Base-by-base conservation (phyloP, 2,329 filamentous ascomycete genomes). In the Lasiodiplodia theobromae region DNA sequence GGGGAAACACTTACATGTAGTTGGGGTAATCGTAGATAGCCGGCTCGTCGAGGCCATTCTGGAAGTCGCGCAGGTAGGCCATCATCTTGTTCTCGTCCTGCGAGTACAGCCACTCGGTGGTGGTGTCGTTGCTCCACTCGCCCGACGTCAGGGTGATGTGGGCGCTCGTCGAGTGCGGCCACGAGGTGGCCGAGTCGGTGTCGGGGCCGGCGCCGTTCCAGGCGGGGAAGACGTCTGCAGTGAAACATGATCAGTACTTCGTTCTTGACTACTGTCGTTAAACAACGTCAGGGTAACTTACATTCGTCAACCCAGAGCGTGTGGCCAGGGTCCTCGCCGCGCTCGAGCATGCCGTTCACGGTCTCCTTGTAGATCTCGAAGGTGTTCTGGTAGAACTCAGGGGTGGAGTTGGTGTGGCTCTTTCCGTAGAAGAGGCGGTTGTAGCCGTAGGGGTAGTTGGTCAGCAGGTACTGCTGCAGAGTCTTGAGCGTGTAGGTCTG, bases 401-500 rank as follows among this genome's bases (percentile, higher is more conserved):
- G 21, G 23, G 64, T 67, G 10, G 64, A 67, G 64, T 58, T 57
- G 18, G 64, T 67, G 64, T 67, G 64, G 38, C 64, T 67, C 64
- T 67, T 67, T 37, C 64, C 64, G 40, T 67, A 67, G 21, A 67
- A 67, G 25, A 67, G 25, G 16, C 64, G 64, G 52, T 67, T 67
- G 64, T 67, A 67, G 53, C 64, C 64, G 64, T 67, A 67, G 14
- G 64, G 64, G 31, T 67, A 67, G 53, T 67, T 67, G 40, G 64
- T 67, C 18, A 67, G 64, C 10, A 67, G 40, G 52, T 67, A 67
- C 31, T 67, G 64, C 40, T 67, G 64, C 25, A 67, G 44, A 2
- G 64, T 51, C 64, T 67, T 67, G 25, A 67, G 64, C n/a, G 64
- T 28, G 40, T 67, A 67, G 11, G 40, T 49, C 25, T 67, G 7